Percentiles rank a stretch among this genome's conserved stretches.
phyloP scores from a whole-genome alignment of 2,329 filamentous ascomycete genomes.

The Fusarium sp. region DNA sequence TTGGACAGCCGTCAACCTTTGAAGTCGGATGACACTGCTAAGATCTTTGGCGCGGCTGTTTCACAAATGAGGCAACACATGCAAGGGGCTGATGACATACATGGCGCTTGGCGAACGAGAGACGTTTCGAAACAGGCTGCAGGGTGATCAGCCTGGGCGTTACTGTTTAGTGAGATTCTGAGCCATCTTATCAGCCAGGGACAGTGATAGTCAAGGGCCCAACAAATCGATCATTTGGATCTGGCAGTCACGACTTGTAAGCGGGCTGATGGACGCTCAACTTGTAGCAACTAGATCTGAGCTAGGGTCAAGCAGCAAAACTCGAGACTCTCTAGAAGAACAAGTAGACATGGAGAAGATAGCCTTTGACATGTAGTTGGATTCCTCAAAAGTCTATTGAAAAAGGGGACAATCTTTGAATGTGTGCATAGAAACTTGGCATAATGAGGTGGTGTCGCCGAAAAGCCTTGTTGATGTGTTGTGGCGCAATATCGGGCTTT shows the following conservation, averaged over 20 bases:
- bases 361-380: too few relatives aligned
- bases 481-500: conserved; percentile 22
- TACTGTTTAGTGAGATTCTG: neutral
- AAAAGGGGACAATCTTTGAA: neutral
- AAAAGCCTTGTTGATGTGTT: conserved; percentile 26
- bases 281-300: neutral
- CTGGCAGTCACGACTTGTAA: neutral
- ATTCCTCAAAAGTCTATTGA: neutral
- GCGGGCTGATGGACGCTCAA: neutral
- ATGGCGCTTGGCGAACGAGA: conserved; percentile 2
- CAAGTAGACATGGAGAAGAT: too few relatives aligned
- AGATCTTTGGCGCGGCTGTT: conserved; percentile 20
- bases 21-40: neutral
- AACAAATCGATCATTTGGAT: neutral
- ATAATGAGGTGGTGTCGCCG: conserved; percentile 23
- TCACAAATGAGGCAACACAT: conserved; percentile 13
- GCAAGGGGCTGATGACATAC: conserved; percentile 33
- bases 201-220: neutral
- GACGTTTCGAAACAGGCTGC: neutral
- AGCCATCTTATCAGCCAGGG: neutral
- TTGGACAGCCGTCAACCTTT: neutral
- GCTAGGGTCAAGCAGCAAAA: neutral
- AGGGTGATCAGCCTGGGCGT: neutral
- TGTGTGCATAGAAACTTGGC: neutral
- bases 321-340: neutral